Percentiles rank a stretch among this genome's conserved stretches.
Conservation (phyloP, 345 rosid species). For the Populus deltoides region DNA sequence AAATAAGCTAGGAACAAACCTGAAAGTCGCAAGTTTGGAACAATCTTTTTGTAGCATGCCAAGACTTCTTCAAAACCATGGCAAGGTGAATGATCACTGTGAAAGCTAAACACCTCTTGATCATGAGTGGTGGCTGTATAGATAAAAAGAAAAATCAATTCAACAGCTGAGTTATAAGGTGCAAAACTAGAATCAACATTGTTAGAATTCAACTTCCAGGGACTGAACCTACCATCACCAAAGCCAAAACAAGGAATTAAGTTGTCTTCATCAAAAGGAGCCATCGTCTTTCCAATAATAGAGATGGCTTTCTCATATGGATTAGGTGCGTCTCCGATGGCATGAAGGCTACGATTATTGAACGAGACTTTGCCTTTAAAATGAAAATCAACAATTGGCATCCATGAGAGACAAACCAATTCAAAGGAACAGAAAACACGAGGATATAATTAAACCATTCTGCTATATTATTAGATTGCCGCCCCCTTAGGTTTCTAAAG, state of each 20-base stretch:
- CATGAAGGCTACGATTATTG: conserved; percentile 58
- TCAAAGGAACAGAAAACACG: not conserved
- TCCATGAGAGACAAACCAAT: not conserved
- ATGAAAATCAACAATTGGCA: conserved; percentile 18
- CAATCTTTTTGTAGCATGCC: conserved; percentile 58
- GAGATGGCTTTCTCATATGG: conserved; percentile 81
- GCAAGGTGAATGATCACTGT: conserved; percentile 65
- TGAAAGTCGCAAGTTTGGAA: conserved; percentile 56
- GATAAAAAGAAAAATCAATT: not conserved
- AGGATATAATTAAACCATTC: not conserved
- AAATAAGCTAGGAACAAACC: conserved; percentile 33
- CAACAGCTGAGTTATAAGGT: not conserved
- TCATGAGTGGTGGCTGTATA: conserved; percentile 70
- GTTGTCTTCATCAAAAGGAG: conserved; percentile 86
- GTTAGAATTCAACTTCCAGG: not conserved
- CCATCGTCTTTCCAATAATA: conserved; percentile 67
- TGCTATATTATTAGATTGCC: not conserved
- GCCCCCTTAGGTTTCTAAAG: not conserved
- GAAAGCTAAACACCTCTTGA: conserved; percentile 66
- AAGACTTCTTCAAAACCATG: conserved; percentile 85
- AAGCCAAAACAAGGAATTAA: conserved; percentile 82
- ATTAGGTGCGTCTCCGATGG: conserved; percentile 49
- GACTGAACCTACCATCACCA: conserved; percentile 57
- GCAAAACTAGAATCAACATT: not conserved
- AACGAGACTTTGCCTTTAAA: conserved; percentile 53